These are phyloP conservation scores for Aspergillus ochraceus DNA, from an alignment of 2,329 filamentous ascomycete genomes.

Conservation along the genomic window DNA sequence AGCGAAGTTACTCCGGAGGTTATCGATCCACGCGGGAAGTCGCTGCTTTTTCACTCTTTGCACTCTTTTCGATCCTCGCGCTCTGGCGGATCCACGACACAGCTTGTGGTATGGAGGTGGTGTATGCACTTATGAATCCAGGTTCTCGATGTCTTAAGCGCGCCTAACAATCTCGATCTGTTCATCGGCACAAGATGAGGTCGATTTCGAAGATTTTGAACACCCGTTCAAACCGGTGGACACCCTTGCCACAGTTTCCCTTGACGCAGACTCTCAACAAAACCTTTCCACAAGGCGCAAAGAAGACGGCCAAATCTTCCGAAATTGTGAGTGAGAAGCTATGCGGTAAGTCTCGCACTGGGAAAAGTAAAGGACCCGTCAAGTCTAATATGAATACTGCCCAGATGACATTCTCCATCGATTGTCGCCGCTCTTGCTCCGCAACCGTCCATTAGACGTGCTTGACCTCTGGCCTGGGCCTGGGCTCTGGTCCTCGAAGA, in stretches of 20 bases:
- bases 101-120: background rate
- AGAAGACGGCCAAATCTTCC: conserved; percentile 9
- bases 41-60: background rate
- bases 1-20: background rate
- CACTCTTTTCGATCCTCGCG: no score
- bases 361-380: no score
- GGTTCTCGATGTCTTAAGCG: background rate
- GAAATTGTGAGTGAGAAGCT: conserved; percentile 34
- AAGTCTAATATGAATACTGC: conserved; percentile 4
- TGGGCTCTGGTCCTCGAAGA: conserved; percentile 74
- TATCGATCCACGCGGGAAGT: background rate
- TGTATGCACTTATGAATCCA: background rate
- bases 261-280: conserved; percentile 19
- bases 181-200: conserved; percentile 4
- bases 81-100: no score
- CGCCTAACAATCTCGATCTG: background rate
- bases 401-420: conserved; percentile 68
- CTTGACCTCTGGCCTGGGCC: conserved; percentile 82
- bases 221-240: conserved; percentile 17
- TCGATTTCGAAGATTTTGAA: no score
- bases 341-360: conserved; percentile 29
- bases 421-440: conserved; percentile 66
- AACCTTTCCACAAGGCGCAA: conserved; percentile 3
- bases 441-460: conserved; percentile 76
- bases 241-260: conserved; percentile 22